phyloP scores from a whole-genome alignment of 2,329 filamentous ascomycete genomes.

The Thielaviopsis punctulata region DNA sequence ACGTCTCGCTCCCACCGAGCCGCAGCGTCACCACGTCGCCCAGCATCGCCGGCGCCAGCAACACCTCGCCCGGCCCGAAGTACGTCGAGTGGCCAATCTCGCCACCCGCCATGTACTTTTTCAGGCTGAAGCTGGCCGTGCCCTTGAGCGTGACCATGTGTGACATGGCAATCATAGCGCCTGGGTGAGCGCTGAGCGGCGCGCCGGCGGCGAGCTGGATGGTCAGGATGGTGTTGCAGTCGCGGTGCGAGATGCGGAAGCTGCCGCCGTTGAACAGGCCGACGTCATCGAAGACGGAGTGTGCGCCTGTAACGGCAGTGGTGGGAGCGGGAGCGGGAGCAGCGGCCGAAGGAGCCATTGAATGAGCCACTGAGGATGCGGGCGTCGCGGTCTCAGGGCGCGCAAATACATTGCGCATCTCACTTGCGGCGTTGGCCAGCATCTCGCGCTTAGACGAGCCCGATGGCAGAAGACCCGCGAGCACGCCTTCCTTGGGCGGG shows the following conservation, averaged over 20 bases:
- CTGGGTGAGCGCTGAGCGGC: slow-evolving; percentile 64
- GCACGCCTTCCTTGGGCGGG: neutral
- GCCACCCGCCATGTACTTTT: slow-evolving; percentile 73
- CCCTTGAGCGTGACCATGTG: slow-evolving; percentile 73
- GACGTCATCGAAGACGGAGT: slow-evolving; percentile 56
- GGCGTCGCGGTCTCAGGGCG: slow-evolving; percentile 15
- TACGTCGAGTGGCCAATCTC: slow-evolving; percentile 65
- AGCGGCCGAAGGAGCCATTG: slow-evolving; percentile 19
- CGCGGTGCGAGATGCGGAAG: slow-evolving; percentile 81
- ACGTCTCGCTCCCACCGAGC: slow-evolving; percentile 52
- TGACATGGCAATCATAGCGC: slow-evolving; percentile 90
- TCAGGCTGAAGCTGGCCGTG: slow-evolving; percentile 67
- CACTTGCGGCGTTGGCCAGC: slow-evolving; percentile 10
- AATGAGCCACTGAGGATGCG: slow-evolving; percentile 14
- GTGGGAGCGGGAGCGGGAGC: slow-evolving; percentile 38
- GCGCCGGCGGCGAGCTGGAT: slow-evolving; percentile 80
- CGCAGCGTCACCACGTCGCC: slow-evolving; percentile 76
- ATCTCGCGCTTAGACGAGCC: slow-evolving; percentile 16
- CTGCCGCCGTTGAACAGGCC: slow-evolving; percentile 96
- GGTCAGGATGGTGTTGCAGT: slow-evolving; percentile 78
- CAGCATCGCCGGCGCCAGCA: slow-evolving; percentile 62
- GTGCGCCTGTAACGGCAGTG: slow-evolving; percentile 27
- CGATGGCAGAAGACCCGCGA: slow-evolving; percentile 1
- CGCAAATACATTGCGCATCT: slow-evolving; percentile 14
- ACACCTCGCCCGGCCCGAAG: slow-evolving; percentile 78